Percentiles rank a stretch among this genome's conserved stretches.
Evolutionary conservation across 495 filamentous ascomycete genomes (phyloP).

Genomic region (Hypoxylon crocopeplum): DNA sequence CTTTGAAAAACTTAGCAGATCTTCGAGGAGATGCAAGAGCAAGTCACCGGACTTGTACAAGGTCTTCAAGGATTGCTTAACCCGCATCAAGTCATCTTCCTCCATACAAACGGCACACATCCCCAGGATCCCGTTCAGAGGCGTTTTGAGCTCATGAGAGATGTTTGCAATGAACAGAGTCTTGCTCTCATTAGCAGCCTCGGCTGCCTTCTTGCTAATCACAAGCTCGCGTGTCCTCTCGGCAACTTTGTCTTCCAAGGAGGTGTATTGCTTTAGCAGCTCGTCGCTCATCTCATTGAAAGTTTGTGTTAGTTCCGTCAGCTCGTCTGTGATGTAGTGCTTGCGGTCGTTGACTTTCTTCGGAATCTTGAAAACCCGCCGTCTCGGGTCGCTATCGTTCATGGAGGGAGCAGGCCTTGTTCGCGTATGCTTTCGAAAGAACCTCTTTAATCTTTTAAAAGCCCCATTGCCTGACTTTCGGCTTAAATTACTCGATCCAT

Average conservation of each 20-base stretch:
- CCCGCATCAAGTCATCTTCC: slow-evolving; percentile 75
- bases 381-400: slow-evolving; percentile 53
- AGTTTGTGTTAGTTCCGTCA: slow-evolving; percentile 83
- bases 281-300: slow-evolving; percentile 97
- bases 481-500: slow-evolving; percentile 44
- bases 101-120: slow-evolving; percentile 94
- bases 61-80: slow-evolving; percentile 82
- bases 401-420: slow-evolving; percentile 41
- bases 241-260: slow-evolving; percentile 81
- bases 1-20: slow-evolving; percentile 89
- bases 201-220: slow-evolving; percentile 87
- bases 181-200: slow-evolving; percentile 92
- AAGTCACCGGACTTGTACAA: slow-evolving; percentile 92
- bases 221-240: slow-evolving; percentile 85
- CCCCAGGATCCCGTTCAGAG: slow-evolving; percentile 89
- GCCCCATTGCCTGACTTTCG: slow-evolving; percentile 50
- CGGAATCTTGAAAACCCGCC: slow-evolving; percentile 78
- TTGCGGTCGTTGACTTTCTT: slow-evolving; percentile 77
- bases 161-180: slow-evolving; percentile 96
- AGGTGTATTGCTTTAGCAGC: slow-evolving; percentile 81
- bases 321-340: slow-evolving; percentile 80
- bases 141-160: slow-evolving; percentile 91
- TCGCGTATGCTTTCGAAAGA: slow-evolving; percentile 40
- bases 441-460: slow-evolving; percentile 43
- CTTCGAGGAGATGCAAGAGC: slow-evolving; percentile 85